Percentiles rank a stretch among this genome's conserved stretches.
phyloP scores from a whole-genome alignment of 352 stramenopile genomes.

The Hyaloperonospora brassicae region DNA sequence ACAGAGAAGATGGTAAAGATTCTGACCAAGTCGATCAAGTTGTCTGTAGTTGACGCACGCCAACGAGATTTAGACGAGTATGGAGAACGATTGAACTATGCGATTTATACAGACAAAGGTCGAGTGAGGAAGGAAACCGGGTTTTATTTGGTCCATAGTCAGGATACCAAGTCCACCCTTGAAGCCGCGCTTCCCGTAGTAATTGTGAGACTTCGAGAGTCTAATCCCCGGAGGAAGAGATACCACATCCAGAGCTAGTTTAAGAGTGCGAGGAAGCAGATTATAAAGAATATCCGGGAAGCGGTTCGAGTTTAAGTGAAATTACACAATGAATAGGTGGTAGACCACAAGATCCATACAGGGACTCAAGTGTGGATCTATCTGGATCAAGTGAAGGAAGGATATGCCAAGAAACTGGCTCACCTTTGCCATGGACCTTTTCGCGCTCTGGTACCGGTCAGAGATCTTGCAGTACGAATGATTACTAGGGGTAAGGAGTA shows the following conservation, averaged over 20 bases:
- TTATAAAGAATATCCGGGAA: not conserved
- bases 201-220: not conserved
- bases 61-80: slow-evolving; percentile 11
- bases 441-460: not conserved
- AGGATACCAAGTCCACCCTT: not conserved
- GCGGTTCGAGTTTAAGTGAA: not conserved
- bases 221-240: not conserved
- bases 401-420: slow-evolving; percentile 1
- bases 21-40: slow-evolving; percentile 4
- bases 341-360: not conserved
- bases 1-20: slow-evolving; percentile 11
- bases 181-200: not conserved
- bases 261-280: not conserved
- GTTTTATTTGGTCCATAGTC: slow-evolving; percentile 3
- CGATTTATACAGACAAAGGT: slow-evolving; percentile 5
- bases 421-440: slow-evolving; percentile 1
- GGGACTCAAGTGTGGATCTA: not conserved
- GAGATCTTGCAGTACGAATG: not conserved
- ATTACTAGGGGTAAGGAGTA: not conserved
- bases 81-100: slow-evolving; percentile 6
- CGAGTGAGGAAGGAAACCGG: not conserved
- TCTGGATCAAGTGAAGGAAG: slow-evolving; percentile 1
- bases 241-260: not conserved
- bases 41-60: slow-evolving; percentile 9
- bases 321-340: not conserved